phyloP scores from a whole-genome alignment of 495 filamentous ascomycete genomes.

The Cercophora sp. region DNA sequence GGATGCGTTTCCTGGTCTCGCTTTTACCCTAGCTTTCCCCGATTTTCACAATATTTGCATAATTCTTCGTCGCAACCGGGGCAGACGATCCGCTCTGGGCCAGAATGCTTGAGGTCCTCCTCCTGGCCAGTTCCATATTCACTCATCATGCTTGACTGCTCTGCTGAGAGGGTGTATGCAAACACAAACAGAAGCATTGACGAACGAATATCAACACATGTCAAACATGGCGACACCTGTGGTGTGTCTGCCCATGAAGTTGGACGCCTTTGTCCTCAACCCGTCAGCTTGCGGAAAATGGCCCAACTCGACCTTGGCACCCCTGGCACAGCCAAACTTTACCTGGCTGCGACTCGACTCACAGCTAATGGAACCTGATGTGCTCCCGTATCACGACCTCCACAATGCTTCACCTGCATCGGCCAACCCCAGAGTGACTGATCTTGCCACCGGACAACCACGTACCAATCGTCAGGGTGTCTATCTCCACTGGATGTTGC shows the following conservation, averaged over 20 bases:
- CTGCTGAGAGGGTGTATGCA: no score
- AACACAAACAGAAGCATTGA: no score
- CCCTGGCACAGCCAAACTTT: slow-evolving; percentile 56
- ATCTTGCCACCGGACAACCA: slow-evolving; percentile 30
- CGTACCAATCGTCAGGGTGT: slow-evolving; percentile 40
- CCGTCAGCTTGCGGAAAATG: slow-evolving; percentile 17
- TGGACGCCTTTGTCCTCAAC: slow-evolving; percentile 46
- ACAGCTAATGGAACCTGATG: slow-evolving; percentile 35
- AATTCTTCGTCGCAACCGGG: no score
- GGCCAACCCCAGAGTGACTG: slow-evolving; percentile 40
- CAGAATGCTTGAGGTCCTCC: no score
- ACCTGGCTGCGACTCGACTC: slow-evolving; percentile 41
- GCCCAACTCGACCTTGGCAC: slow-evolving; percentile 26
- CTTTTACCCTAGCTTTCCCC: no score
- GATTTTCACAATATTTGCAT: no score
- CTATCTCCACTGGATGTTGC: slow-evolving; percentile 53
- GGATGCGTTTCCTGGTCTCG: no score
- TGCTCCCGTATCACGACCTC: slow-evolving; percentile 41
- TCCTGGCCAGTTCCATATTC: no score
- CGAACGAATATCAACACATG: no score
- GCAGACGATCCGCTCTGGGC: no score
- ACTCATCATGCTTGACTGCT: no score
- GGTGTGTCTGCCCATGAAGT: slow-evolving; percentile 27
- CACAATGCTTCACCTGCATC: slow-evolving; percentile 33
- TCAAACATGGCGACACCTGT: neutral